Evolutionary conservation across 192 early-diverging fungal genomes (phyloP), one percentile per base, ranked within the genome.

Genomic region (Anaeromyces robustus): DNA sequence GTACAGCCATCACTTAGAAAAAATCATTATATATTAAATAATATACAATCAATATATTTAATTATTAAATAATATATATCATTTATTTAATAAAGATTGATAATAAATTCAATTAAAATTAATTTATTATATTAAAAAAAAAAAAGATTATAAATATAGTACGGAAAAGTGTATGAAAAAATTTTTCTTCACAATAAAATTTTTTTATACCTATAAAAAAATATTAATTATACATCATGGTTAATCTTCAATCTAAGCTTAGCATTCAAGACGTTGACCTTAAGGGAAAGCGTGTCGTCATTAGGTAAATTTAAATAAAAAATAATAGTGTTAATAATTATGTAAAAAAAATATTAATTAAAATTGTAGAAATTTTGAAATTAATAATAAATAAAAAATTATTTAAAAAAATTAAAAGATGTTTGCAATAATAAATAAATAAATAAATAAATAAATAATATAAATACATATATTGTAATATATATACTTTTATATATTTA

Each of bases 221-320:
- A 68, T 68, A 68, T 9, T n/a, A n/a, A 68, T 68, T n/a, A 68
- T n/a, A n/a, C 52, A 68, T 68, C 52, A 68, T 68, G 52, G 52
- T 68, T 68, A 68, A 68, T 68, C 52, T 68, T 68, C 52, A 68
- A 68, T 68, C 68, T 90, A 98, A 97, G 88, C 92, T 98, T 80
- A 89, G 92, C 81, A 94, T 98, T 86, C 84, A 88, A 81, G 96
- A 97, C 85, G 85, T 98, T 59, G 93, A 94, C 80, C 84, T 98
- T 82, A 84, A 89, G 77, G 88, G 86, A 86, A 96, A 97, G 91
- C 93, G 95, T 79, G 96, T 96, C 32, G 89, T 98, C 79, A 96
- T 98, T 81, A 93, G 95, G 93, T 93, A 87, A 81, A n/a, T 81
- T 29, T 30, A 28, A 16, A 80, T 80, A 77, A 17, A 29, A 52